These are phyloP conservation scores for Phialocephala subalpina DNA, from an alignment of 2,329 filamentous ascomycete species.

Conservation along the genomic window DNA sequence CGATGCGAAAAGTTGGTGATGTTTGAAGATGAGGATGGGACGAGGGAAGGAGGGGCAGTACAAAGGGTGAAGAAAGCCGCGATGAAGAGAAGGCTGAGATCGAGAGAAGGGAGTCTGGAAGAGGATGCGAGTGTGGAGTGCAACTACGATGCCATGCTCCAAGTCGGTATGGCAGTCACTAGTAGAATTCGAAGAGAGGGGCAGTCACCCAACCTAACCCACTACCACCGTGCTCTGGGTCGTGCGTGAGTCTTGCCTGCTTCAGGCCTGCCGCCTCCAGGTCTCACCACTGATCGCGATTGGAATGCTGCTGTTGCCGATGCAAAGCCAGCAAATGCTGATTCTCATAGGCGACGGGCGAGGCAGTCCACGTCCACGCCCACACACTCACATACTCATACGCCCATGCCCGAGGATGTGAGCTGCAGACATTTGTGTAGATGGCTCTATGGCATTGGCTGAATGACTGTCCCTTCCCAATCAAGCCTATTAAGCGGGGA, in stretches of 20 bases:
- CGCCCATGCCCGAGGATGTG: slow-evolving; percentile 22
- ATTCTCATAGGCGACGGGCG: slow-evolving; percentile 31
- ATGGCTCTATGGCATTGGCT: slow-evolving; percentile 11
- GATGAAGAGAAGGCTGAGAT: slow-evolving; percentile 20
- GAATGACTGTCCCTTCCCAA: slow-evolving; percentile 22
- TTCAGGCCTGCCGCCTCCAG: slow-evolving; percentile 4
- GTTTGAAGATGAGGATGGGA: slow-evolving; percentile 14
- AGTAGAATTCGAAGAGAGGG: background rate
- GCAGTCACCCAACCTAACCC: slow-evolving; percentile 13
- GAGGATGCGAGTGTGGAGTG: background rate
- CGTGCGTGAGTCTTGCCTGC: slow-evolving; percentile 5
- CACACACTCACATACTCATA: slow-evolving; percentile 2
- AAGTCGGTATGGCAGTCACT: slow-evolving; percentile 11
- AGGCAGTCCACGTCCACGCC: slow-evolving; percentile 1
- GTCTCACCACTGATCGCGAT: slow-evolving; percentile 16
- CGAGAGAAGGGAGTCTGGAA: slow-evolving; percentile 8
- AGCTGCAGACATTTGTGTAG: slow-evolving; percentile 17
- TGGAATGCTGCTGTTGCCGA: slow-evolving; percentile 16
- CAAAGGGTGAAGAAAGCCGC: slow-evolving; percentile 6
- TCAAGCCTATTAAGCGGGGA: slow-evolving; percentile 17
- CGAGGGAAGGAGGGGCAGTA: slow-evolving; percentile 8
- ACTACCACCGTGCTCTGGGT: background rate
- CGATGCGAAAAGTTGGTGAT: slow-evolving; percentile 14
- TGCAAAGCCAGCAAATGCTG: slow-evolving; percentile 26
- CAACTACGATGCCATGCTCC: background rate